These are phyloP conservation scores for Lactarius vividus DNA, from an alignment of 768 basidiomycete genomes.

Conservation along the genomic window DNA sequence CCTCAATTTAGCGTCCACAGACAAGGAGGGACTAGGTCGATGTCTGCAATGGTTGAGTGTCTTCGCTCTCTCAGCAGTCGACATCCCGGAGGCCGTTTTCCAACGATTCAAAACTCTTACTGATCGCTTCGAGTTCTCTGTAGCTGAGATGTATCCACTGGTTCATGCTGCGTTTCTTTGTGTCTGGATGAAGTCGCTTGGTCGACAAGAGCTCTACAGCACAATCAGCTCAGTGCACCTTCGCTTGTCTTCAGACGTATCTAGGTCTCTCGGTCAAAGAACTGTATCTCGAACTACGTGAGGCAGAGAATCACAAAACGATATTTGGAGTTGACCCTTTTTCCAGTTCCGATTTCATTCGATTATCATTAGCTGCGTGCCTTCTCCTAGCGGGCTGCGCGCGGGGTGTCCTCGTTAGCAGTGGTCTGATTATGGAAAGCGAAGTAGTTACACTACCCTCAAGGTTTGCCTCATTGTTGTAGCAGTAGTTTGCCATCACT, in stretches of 20 bases:
- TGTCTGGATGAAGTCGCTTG: slow-evolving; percentile 59
- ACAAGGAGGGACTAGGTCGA: slow-evolving; percentile 43
- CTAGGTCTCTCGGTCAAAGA: slow-evolving; percentile 37
- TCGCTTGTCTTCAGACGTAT: slow-evolving; percentile 42
- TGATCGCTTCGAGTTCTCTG: slow-evolving; percentile 37
- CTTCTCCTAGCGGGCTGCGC: slow-evolving; percentile 69
- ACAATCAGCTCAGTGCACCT: slow-evolving; percentile 49
- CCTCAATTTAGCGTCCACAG: slow-evolving; percentile 42
- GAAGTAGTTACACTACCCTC: slow-evolving; percentile 54
- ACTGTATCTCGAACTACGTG: slow-evolving; percentile 19
- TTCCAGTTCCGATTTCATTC: slow-evolving; percentile 50
- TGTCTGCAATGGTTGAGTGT: slow-evolving; percentile 59
- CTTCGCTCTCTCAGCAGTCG: slow-evolving; percentile 62
- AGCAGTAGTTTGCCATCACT: neutral
- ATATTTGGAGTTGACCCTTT: slow-evolving; percentile 4
- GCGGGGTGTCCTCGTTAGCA: slow-evolving; percentile 42
- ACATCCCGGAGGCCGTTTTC: slow-evolving; percentile 54
- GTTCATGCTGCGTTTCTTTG: slow-evolving; percentile 53
- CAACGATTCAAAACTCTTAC: slow-evolving; percentile 46
- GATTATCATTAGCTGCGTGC: slow-evolving; percentile 58
- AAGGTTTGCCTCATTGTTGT: slow-evolving; percentile 42
- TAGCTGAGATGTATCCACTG: slow-evolving; percentile 49
- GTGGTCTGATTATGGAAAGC: slow-evolving; percentile 46
- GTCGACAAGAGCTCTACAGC: slow-evolving; percentile 55
- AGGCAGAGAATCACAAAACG: neutral